Conservation (phyloP, 2,329 filamentous ascomycete genomes). For the Aspergillus texensis region DNA sequence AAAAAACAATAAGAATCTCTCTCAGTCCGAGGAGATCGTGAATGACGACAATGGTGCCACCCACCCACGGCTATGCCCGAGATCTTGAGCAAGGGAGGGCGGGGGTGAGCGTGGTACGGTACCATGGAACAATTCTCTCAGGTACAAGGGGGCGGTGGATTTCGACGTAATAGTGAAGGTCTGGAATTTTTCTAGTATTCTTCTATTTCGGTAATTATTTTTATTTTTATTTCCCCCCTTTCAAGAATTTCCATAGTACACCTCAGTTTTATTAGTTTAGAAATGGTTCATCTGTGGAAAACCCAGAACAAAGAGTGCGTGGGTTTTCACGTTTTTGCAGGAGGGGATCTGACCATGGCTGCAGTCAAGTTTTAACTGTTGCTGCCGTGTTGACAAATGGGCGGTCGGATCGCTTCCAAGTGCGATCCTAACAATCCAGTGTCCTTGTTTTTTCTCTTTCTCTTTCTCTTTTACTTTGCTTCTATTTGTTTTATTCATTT, state of each 20-base stretch:
- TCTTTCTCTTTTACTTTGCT: too few species aligned
- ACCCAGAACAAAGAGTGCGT: not conserved
- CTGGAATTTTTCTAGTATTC: slow-evolving; percentile 1
- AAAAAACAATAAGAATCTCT: slow-evolving; percentile 3
- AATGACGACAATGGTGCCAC: slow-evolving; percentile 24
- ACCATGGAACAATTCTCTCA: slow-evolving; percentile 26
- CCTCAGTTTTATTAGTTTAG: not conserved
- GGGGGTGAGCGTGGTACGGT: slow-evolving; percentile 24
- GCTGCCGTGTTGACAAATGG: slow-evolving; percentile 14
- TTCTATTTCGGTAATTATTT: slow-evolving; percentile 11
- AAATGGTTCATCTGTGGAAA: not conserved
- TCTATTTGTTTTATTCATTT: too few species aligned
- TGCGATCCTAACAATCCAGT: slow-evolving; percentile 23
- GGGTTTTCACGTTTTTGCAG: slow-evolving; percentile 17
- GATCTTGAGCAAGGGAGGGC: slow-evolving; percentile 30
- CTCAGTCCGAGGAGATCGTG: slow-evolving; percentile 10
- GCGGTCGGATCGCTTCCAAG: slow-evolving; percentile 23
- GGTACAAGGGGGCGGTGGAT: slow-evolving; percentile 11
- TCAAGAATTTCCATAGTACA: not conserved
- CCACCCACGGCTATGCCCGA: slow-evolving; percentile 28
- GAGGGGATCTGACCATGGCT: slow-evolving; percentile 23
- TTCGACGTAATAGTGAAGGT: not conserved
- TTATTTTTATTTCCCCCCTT: slow-evolving; percentile 10
- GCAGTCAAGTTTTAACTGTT: slow-evolving; percentile 18
- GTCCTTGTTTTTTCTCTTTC: not conserved